Percentiles rank a stretch among this genome's conserved stretches.
Evolutionary conservation across 2,329 filamentous ascomycete species (phyloP).

Genomic region (Aspergillus candidus): DNA sequence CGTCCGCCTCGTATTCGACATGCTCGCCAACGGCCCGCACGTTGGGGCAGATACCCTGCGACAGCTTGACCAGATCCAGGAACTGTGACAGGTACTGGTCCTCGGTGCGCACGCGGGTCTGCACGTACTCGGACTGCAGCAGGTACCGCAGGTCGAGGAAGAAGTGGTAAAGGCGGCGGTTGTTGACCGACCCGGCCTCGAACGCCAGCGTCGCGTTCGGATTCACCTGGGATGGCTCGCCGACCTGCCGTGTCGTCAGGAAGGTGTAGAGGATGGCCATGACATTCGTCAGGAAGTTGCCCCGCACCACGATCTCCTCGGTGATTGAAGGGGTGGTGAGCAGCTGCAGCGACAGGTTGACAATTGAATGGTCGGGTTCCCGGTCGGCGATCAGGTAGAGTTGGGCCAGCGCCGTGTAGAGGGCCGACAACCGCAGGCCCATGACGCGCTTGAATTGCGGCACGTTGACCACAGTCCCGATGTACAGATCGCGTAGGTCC

Average conservation of each 20-base stretch:
- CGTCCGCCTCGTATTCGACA: conserved; percentile 95
- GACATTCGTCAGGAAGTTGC: conserved; percentile 91
- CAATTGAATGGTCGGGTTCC: conserved; percentile 96
- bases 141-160: conserved; percentile 92
- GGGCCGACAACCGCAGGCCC: conserved; percentile 83
- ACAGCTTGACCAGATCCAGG: conserved; percentile 87
- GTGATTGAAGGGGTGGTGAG: conserved; percentile 95
- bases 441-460: conserved; percentile 94
- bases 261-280: conserved; percentile 98
- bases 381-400: conserved; percentile 92
- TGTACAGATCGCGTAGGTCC: conserved; percentile 86
- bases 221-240: conserved; percentile 83
- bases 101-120: conserved; percentile 74
- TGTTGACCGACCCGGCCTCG: conserved; percentile 89
- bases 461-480: conserved; percentile 91
- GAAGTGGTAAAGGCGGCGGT: conserved; percentile 94
- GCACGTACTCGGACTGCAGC: conserved; percentile 80
- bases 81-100: conserved; percentile 89
- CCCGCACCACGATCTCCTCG: conserved; percentile 86
- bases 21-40: conserved; percentile 87
- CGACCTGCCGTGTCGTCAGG: conserved; percentile 89
- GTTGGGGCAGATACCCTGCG: conserved; percentile 96
- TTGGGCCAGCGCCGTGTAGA: conserved; percentile 91
- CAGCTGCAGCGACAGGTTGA: conserved; percentile 95
- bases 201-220: conserved; percentile 83